Percentiles rank a stretch among this genome's conserved stretches.
These are phyloP conservation scores for Crithidia brevicula DNA, from an alignment of 208 protist species.

Conservation along the genomic window DNA sequence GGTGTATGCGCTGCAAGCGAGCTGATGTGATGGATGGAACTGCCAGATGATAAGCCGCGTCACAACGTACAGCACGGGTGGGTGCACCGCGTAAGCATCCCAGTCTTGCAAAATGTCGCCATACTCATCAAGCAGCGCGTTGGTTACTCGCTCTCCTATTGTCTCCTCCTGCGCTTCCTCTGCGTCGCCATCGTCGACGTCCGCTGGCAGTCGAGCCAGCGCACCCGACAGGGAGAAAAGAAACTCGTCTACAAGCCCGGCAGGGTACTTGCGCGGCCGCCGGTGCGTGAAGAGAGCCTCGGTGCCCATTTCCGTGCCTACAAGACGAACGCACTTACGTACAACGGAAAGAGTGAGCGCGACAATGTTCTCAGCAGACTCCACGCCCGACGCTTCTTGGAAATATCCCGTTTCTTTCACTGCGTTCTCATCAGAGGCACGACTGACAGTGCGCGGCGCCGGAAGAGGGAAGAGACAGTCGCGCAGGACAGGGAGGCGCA, in stretches of 20 bases:
- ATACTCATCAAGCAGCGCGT: constrained; percentile 66
- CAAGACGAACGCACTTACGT: constrained; percentile 63
- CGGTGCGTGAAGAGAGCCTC: constrained; percentile 67
- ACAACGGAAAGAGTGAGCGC: constrained; percentile 42
- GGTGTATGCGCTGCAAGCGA: not conserved
- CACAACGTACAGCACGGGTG: constrained; percentile 76
- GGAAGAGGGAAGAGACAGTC: constrained; percentile 32
- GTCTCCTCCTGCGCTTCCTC: constrained; percentile 26
- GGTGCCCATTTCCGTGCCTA: constrained; percentile 51
- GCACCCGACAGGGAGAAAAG: constrained; percentile 66
- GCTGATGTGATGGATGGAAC: constrained; percentile 50
- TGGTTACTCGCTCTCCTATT: constrained; percentile 54
- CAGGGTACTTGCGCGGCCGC: constrained; percentile 36
- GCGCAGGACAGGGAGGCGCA: constrained; percentile 51
- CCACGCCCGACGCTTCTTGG: not conserved
- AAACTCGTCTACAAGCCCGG: constrained; percentile 77
- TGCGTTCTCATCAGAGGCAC: not conserved
- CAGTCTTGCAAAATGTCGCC: constrained; percentile 73
- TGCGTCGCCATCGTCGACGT: not conserved
- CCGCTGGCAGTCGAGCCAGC: constrained; percentile 24
- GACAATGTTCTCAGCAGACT: constrained; percentile 12
- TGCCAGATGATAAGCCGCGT: constrained; percentile 79
- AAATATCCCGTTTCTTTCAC: not conserved
- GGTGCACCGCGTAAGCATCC: constrained; percentile 84
- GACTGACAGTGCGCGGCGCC: not conserved